Evolutionary conservation across 2,329 filamentous ascomycete genomes (phyloP), one percentile per base, ranked within the genome.

Genomic region (Intubia oerlemansii): DNA sequence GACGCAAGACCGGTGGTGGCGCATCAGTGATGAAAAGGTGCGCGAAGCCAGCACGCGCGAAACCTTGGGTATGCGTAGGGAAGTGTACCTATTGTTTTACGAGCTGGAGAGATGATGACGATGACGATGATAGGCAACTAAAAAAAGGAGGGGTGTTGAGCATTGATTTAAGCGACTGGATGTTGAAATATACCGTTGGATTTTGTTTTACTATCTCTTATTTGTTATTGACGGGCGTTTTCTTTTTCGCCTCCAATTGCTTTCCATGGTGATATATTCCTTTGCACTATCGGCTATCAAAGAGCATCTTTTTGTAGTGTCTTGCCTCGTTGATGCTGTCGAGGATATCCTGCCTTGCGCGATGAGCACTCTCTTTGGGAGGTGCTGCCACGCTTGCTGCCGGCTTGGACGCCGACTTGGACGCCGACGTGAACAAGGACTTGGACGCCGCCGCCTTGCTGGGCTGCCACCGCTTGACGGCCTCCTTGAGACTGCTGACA

Each of bases 21-120:
- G 88, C 20, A 91, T 98, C 39, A 93, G 84, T 38, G 88, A 98
- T 47, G 88, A 98, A 39, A 92, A 90, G 51, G 69, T 95, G 42
- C 88, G 85, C 45, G 85, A 95, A 51, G 76, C 81, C 39, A 92
- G 84, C 56, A 95, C 84, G 5, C 68, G 63, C 31, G 88, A 98
- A 40, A 81, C 98, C 6, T 50, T 98, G 33, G 69, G 71, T 7
- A 92, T 93, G 82, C 82, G 93, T 51, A 75, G 74, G 42, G 88
- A 98, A 50, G 85, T 95, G 1, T 98, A 98, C 48, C 55, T 98
- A 45, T 51, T 98, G 29, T 98, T 98, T 49, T 98, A 98, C 50
- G 85, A 95, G 56, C 54, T 91, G 41, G 77, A 85, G 26, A n/a
- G n/a, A n/a, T n/a, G n/a, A n/a, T n/a, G n/a, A n/a, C n/a, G n/a